phyloP scores from a whole-genome alignment of 2,329 filamentous ascomycete genomes.

The Talaromyces sp. region DNA sequence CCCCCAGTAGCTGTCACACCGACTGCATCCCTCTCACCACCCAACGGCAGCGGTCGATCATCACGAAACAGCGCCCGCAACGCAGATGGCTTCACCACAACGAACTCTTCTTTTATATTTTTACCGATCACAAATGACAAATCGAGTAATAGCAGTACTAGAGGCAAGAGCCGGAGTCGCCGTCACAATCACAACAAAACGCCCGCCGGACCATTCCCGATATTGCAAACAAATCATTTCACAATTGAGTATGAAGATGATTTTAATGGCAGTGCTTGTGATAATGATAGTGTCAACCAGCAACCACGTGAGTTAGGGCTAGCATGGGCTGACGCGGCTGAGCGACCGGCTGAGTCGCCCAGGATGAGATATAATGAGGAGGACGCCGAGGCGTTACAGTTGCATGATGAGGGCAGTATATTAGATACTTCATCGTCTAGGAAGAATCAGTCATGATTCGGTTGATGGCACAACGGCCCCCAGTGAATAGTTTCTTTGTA shows the following conservation, averaged over 20 bases:
- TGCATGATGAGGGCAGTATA: constrained; percentile 18
- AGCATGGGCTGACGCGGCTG: not conserved
- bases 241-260: constrained; percentile 17
- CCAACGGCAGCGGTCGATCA: constrained; percentile 2
- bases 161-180: not conserved
- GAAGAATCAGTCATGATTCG: not conserved
- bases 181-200: not conserved
- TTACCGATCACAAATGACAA: not conserved
- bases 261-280: not conserved
- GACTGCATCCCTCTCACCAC: not conserved
- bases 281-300: not conserved
- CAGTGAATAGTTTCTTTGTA: not conserved
- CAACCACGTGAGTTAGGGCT: not conserved
- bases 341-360: not conserved
- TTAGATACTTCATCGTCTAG: constrained; percentile 5
- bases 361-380: constrained; percentile 7
- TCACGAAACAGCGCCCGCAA: constrained; percentile 1
- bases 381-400: constrained; percentile 10
- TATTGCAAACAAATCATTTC: constrained; percentile 17
- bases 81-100: constrained; percentile 1
- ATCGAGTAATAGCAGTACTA: not conserved
- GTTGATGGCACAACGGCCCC: not conserved
- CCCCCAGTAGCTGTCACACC: not conserved
- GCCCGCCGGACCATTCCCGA: not conserved
- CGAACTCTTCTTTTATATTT: constrained; percentile 7